phyloP scores from a whole-genome alignment of 202 grass and related monocot genomes.

The Panicum virgatum region DNA sequence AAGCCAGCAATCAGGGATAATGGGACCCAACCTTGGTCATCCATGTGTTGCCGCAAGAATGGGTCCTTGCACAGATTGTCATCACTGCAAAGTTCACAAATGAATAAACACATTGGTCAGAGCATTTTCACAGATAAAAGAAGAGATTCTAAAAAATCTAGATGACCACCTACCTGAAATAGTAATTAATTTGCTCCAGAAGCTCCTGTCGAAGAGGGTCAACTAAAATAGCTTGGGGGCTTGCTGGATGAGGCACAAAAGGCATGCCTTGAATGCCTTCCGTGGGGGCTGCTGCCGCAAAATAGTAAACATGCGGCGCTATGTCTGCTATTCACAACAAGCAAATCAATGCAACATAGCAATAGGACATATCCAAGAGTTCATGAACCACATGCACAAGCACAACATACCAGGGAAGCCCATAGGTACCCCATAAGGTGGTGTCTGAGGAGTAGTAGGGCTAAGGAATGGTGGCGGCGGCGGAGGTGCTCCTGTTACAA shows the following conservation, averaged over 20 bases:
- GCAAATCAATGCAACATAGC: slow-evolving; percentile 30
- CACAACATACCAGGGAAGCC: slow-evolving; percentile 64
- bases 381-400: slow-evolving; percentile 17
- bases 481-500: slow-evolving; percentile 35
- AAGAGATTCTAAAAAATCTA: background rate
- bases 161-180: slow-evolving; percentile 70
- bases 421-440: slow-evolving; percentile 58
- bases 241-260: slow-evolving; percentile 53
- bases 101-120: background rate
- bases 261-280: slow-evolving; percentile 59
- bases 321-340: slow-evolving; percentile 44
- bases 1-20: slow-evolving; percentile 82
- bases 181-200: slow-evolving; percentile 81
- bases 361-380: slow-evolving; percentile 31
- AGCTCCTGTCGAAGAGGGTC: slow-evolving; percentile 51
- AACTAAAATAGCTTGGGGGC: slow-evolving; percentile 52
- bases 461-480: slow-evolving; percentile 51
- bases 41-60: slow-evolving; percentile 75
- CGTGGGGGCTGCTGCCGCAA: slow-evolving; percentile 15
- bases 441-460: slow-evolving; percentile 44
- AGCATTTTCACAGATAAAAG: background rate
- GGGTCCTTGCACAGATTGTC: slow-evolving; percentile 91
- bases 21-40: slow-evolving; percentile 85
- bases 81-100: slow-evolving; percentile 47
- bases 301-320: slow-evolving; percentile 51